Conservation (phyloP, 306 rosid genomes). For the Prunus armeniaca region DNA sequence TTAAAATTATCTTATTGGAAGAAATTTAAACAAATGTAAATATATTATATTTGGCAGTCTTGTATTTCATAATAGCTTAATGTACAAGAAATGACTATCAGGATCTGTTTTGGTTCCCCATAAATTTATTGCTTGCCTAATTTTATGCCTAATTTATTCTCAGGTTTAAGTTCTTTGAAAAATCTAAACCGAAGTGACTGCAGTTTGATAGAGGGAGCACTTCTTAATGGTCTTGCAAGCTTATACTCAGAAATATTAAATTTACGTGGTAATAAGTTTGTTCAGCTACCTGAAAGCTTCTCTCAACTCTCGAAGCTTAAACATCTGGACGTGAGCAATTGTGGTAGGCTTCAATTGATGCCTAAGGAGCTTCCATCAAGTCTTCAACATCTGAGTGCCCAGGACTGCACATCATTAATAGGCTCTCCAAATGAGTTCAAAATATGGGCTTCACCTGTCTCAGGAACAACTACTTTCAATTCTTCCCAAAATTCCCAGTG, state of each 20-base stretch:
- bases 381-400: neutral
- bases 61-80: no score
- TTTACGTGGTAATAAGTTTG: slow-evolving; percentile 16
- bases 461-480: neutral
- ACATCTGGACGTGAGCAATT: slow-evolving; percentile 11
- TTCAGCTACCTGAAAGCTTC: slow-evolving; percentile 3
- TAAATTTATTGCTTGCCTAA: slow-evolving; percentile 4
- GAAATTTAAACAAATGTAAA: no score
- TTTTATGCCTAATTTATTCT: neutral
- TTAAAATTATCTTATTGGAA: no score
- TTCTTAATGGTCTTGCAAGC: slow-evolving; percentile 15
- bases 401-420: slow-evolving; percentile 13
- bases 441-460: neutral
- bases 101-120: neutral
- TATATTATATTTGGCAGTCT: no score
- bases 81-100: no score
- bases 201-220: slow-evolving; percentile 20
- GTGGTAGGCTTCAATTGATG: slow-evolving; percentile 6
- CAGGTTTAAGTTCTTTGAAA: slow-evolving; percentile 5
- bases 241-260: neutral
- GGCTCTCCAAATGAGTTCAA: neutral
- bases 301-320: slow-evolving; percentile 12
- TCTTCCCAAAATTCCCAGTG: no score
- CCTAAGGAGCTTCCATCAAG: slow-evolving; percentile 15
- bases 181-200: slow-evolving; percentile 9